phyloP scores from a whole-genome alignment of 2,329 filamentous ascomycete genomes.

The Cryphonectria parasitica region DNA sequence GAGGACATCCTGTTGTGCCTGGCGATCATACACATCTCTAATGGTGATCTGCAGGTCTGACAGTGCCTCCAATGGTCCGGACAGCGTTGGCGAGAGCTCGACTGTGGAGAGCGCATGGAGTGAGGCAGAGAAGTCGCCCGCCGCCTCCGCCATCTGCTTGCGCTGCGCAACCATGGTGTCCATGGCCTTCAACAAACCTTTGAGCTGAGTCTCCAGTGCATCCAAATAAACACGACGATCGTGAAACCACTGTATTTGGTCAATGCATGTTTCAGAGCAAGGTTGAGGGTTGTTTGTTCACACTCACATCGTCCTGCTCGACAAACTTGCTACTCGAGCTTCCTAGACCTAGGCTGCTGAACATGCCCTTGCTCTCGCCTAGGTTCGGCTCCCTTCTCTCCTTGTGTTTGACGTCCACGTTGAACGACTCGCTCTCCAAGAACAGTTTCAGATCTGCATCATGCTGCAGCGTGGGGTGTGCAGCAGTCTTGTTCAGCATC shows the following conservation, averaged over 20 bases:
- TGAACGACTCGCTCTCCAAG: conserved; percentile 94
- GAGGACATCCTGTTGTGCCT: conserved; percentile 94
- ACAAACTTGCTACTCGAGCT: conserved; percentile 86
- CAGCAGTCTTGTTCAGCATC: conserved; percentile 95
- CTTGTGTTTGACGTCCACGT: conserved; percentile 96
- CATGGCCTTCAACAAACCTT: conserved; percentile 88
- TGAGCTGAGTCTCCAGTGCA: conserved; percentile 67
- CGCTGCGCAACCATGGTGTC: conserved; percentile 90
- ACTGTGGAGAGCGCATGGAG: conserved; percentile 92
- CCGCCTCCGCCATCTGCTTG: conserved; percentile 91
- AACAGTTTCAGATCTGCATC: conserved; percentile 95
- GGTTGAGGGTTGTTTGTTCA: not conserved
- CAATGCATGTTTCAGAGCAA: not conserved
- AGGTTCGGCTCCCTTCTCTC: conserved; percentile 86
- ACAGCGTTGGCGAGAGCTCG: conserved; percentile 86
- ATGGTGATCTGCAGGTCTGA: conserved; percentile 95
- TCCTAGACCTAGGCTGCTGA: conserved; percentile 80
- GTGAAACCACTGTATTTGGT: conserved; percentile 79
- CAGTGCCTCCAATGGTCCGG: conserved; percentile 85
- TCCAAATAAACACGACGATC: conserved; percentile 95
- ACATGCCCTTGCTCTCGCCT: conserved; percentile 89
- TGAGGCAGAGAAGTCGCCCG: conserved; percentile 89
- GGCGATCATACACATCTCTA: conserved; percentile 91
- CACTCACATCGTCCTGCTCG: conserved; percentile 89
- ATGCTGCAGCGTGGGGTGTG: conserved; percentile 87